Base-by-base conservation (phyloP, 208 protist genomes). In the Acanthamoeba castellanii region DNA sequence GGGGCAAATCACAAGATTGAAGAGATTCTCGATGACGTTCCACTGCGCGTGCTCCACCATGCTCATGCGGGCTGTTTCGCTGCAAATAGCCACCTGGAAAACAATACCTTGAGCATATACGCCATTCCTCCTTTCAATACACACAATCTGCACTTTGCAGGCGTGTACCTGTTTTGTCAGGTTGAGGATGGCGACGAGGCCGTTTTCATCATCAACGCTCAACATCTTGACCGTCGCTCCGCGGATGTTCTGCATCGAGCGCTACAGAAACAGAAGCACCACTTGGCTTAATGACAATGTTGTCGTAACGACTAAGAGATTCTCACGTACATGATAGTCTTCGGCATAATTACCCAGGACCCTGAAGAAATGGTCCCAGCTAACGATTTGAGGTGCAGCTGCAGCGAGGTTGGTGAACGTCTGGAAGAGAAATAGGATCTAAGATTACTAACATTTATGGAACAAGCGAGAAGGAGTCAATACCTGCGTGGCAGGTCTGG, bases 321-420 rank as follows among this genome's bases (percentile, higher is more conserved):
- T 0, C n/a, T 42, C 34, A 55, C 81, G 25, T 57, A 78, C 87
- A 8, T 76, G 55, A 30, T 61, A 92, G 42, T 92, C 87, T 11
- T 52, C 57, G 25, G 57, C 57, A 30, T 92, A 92, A 30, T 45
- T 70, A 13, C 42, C 22, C 16, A 90, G 57, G 13, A 90, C 82
- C 34, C 27, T 68, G 52, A 90, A 92, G 64, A 92, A 92, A 16
- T 92, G 87, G 14, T 92, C 64, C 87, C 87, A 92, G 47, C 87
- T 92, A 8, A 92, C 61, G 27, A 57, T 13, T 13, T 92, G 20
- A 37, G 87, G 27, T 0, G 64, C 55, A 55, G 34, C n/a, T 27
- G 70, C 42, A 20, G n/a, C 14, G 9, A 92, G 61, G 64, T 22
- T 57, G 9, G 5, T 25, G 47, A 92, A 92, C 6, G 61, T 76